Percentiles rank a stretch among this genome's conserved stretches.
Conservation (phyloP, 2,329 filamentous ascomycete genomes). For the Neonectria ditissima region DNA sequence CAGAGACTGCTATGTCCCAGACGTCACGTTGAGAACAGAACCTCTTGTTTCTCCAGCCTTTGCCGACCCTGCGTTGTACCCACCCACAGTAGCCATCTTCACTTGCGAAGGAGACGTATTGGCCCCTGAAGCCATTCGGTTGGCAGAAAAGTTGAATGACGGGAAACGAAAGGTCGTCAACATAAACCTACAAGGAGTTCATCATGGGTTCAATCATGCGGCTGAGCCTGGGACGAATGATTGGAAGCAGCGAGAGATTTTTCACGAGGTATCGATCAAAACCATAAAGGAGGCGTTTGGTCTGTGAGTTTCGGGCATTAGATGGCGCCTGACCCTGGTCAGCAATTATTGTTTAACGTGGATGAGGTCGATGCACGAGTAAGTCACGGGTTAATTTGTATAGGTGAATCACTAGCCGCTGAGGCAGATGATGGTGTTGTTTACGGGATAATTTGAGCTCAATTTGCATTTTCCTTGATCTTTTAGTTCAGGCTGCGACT, state of each 20-base stretch:
- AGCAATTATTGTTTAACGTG: neutral
- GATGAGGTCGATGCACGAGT: neutral
- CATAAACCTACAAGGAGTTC: slow-evolving; percentile 8
- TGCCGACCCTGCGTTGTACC: slow-evolving; percentile 8
- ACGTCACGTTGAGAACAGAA: neutral
- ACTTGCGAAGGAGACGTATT: slow-evolving; percentile 25
- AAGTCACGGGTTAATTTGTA: neutral
- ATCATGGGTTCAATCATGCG: slow-evolving; percentile 19
- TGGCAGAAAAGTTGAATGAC: slow-evolving; percentile 16
- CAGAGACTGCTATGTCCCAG: slow-evolving; percentile 14
- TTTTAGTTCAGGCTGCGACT: too few species aligned
- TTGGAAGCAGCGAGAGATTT: slow-evolving; percentile 15
- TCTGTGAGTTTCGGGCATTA: neutral
- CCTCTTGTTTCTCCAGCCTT: slow-evolving; percentile 17
- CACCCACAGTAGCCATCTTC: slow-evolving; percentile 13
- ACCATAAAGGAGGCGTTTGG: slow-evolving; percentile 4
- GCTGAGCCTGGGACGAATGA: slow-evolving; percentile 8
- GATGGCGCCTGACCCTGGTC: neutral
- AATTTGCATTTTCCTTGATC: too few species aligned
- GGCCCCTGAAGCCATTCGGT: slow-evolving; percentile 12
- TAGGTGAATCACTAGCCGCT: too few species aligned
- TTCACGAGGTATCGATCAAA: slow-evolving; percentile 5
- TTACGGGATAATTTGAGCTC: too few species aligned
- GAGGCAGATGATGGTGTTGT: neutral
- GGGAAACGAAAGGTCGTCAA: slow-evolving; percentile 9